These are phyloP conservation scores for Lachancea waltii DNA, from an alignment of 805 yeast genomes.

Conservation along the genomic window DNA sequence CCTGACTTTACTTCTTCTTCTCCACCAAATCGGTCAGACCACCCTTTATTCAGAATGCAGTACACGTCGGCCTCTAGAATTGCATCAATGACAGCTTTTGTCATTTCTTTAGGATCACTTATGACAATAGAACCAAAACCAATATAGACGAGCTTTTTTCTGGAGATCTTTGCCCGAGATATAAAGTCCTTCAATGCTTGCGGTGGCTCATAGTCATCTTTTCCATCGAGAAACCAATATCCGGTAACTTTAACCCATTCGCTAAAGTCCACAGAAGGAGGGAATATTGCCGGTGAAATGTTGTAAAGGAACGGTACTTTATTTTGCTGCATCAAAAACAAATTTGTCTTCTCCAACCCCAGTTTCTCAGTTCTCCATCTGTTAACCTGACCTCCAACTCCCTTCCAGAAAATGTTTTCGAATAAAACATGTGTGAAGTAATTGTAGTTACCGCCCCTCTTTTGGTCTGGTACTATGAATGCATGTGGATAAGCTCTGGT, in stretches of 20 bases:
- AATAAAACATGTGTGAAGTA: conserved; percentile 88
- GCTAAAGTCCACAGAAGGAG: conserved; percentile 87
- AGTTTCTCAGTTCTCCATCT: conserved; percentile 74
- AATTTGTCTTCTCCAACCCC: conserved; percentile 58
- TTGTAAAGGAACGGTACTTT: conserved; percentile 85
- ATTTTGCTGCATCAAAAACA: conserved; percentile 64
- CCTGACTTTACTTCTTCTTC: conserved; percentile 31
- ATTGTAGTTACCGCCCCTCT: conserved; percentile 87
- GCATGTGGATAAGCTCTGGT: conserved; percentile 97
- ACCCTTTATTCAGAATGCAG: conserved; percentile 86
- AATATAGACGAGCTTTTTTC: conserved; percentile 75
- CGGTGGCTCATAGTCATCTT: conserved; percentile 53
- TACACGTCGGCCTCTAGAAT: conserved; percentile 74
- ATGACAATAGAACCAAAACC: conserved; percentile 97
- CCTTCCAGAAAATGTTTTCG: conserved; percentile 91
- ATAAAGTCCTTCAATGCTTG: conserved; percentile 53
- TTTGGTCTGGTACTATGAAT: conserved; percentile 88
- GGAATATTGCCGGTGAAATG: conserved; percentile 80
- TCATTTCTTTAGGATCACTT: conserved; percentile 68
- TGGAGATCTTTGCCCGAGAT: conserved; percentile 47
- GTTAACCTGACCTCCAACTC: conserved; percentile 80
- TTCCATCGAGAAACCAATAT: conserved; percentile 85
- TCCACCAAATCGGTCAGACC: conserved; percentile 70
- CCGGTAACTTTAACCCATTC: conserved; percentile 97
- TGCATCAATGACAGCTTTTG: conserved; percentile 71